Conservation (phyloP, 257 asterid species). For the Solanum ossicruentum region DNA sequence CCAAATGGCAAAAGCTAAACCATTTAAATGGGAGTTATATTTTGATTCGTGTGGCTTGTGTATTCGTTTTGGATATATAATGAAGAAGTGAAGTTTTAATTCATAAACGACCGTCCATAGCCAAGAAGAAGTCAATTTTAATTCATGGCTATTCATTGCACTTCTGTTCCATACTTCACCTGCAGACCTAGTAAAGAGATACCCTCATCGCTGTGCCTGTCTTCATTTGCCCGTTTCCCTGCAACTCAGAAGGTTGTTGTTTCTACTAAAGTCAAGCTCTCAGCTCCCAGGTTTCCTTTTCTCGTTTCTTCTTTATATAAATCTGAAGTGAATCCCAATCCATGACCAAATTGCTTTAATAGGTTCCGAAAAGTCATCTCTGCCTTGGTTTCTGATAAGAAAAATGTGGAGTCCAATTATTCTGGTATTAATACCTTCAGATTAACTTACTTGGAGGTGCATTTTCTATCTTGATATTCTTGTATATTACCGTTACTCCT, state of each 20-base stretch:
- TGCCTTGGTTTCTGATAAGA: slow-evolving; percentile 51
- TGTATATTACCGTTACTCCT: too few relatives aligned
- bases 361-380: slow-evolving; percentile 33
- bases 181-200: slow-evolving; percentile 17
- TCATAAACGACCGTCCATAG: too few relatives aligned
- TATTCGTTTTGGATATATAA: not conserved
- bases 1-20: slow-evolving; percentile 22
- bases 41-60: not conserved
- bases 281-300: slow-evolving; percentile 28
- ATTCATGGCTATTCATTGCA: slow-evolving; percentile 46
- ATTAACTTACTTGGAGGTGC: slow-evolving; percentile 94
- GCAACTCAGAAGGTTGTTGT: slow-evolving; percentile 4
- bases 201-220: slow-evolving; percentile 7
- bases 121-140: not conserved
- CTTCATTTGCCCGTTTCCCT: slow-evolving; percentile 16
- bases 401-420: slow-evolving; percentile 25
- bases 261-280: slow-evolving; percentile 26
- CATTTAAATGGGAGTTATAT: not conserved
- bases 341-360: not conserved
- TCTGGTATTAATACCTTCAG: slow-evolving; percentile 41
- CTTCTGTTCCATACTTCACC: slow-evolving; percentile 23
- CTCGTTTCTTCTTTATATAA: not conserved
- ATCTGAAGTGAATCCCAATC: not conserved
- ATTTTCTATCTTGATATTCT: slow-evolving; percentile 5
- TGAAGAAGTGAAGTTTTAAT: not conserved